phyloP scores from a whole-genome alignment of 2,329 filamentous ascomycete genomes.

The Pezicula carpinea region DNA sequence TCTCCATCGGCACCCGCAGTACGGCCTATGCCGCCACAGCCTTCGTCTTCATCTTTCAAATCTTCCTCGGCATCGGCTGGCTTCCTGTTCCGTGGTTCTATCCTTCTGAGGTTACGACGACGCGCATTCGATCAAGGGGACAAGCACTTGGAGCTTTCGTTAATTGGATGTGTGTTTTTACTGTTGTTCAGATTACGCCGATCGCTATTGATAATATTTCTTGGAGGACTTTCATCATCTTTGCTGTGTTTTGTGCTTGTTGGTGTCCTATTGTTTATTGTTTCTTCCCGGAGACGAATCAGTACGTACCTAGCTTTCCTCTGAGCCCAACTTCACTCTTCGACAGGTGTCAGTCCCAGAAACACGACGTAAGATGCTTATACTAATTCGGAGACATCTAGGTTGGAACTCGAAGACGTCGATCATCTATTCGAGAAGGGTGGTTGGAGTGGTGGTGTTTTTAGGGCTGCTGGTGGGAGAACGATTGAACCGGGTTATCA shows the following conservation, averaged over 20 bases:
- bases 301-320: slow-evolving; percentile 5
- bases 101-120: slow-evolving; percentile 44
- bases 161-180: slow-evolving; percentile 67
- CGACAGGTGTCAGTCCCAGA: too few species aligned
- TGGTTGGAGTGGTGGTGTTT: slow-evolving; percentile 33
- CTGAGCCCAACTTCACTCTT: too few species aligned
- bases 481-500: slow-evolving; percentile 14
- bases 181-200: slow-evolving; percentile 50
- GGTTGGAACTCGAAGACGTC: slow-evolving; percentile 39
- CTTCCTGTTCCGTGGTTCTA: slow-evolving; percentile 47
- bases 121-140: slow-evolving; percentile 29
- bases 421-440: slow-evolving; percentile 35
- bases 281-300: slow-evolving; percentile 43
- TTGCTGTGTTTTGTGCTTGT: slow-evolving; percentile 37
- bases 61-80: slow-evolving; percentile 33
- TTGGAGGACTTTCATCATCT: slow-evolving; percentile 42
- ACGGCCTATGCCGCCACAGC: slow-evolving; percentile 36
- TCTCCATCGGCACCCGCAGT: slow-evolving; percentile 14
- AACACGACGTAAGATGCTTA: too few species aligned
- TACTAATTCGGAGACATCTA: too few species aligned
- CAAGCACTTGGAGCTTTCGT: slow-evolving; percentile 53
- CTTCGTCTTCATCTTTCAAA: slow-evolving; percentile 21
- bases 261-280: slow-evolving; percentile 38
- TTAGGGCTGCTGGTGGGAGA: slow-evolving; percentile 20
- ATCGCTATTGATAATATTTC: slow-evolving; percentile 43